Base-by-base conservation (phyloP, 192 early-diverging fungal genomes). In the Diversispora epigaea region DNA sequence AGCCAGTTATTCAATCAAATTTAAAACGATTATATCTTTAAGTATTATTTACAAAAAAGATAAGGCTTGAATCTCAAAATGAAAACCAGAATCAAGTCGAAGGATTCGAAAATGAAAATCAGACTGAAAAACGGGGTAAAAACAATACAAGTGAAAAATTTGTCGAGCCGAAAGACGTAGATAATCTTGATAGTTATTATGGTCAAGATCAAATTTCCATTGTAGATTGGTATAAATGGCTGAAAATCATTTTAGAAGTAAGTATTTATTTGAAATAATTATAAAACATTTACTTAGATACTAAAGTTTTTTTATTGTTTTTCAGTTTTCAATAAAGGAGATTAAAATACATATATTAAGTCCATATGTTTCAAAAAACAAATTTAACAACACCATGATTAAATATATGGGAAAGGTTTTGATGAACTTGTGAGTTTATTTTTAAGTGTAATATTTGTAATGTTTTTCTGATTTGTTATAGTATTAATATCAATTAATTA, bases 381-480 rank as follows among this genome's bases (percentile, higher is more conserved):
- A 70, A 22, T 70, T 70, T 70, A 8, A 70, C 7, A 43, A 21
- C 25, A 70, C 68, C 12, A 70, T 70, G 68, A 70, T 70, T 55
- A 44, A 70, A 55, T 70, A 70, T 43, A 70, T 70, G 3, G 68
- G 68, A 21, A 70, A 70, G 32, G 68, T 70, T 41, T 43, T 70
- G 52, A 70, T 70, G 68, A 52, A 70, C 17, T 70, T 70, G 68
- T 70, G 22, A 70, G 68, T 70, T 70, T 6, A 14, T 55, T 70
- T 70, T 70, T 70, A 32, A 70, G 5, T n/a, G 7, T 49, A 25
- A 5, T 39, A 43, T 64, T 64, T 64, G 11, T 64, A 64, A 64
- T 64, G 62, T 44, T 64, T 14, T 32, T 55, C 41, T 55, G 4
- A 41, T 55, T 70, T 14, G 55, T 70, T 41, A 7, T 47, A 17